Conservation (phyloP, 2,329 filamentous ascomycete genomes). For the Colletotrichum sp. region DNA sequence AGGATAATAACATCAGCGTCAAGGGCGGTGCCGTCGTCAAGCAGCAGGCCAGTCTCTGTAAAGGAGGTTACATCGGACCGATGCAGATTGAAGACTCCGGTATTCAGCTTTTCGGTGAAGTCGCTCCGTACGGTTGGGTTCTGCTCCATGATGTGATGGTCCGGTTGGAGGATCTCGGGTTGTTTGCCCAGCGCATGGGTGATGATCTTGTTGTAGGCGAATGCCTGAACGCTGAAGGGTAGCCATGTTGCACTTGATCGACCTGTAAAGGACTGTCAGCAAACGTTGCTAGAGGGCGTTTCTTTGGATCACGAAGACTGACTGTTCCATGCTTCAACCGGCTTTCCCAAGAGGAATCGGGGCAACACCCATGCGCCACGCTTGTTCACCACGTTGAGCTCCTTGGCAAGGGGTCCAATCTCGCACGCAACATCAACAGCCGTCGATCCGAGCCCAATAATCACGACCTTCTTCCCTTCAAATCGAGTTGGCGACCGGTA, state of each 20-base stretch:
- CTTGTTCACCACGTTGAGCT: constrained; percentile 40
- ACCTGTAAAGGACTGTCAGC: constrained; percentile 12
- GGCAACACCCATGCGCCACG: constrained; percentile 43
- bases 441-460: constrained; percentile 41
- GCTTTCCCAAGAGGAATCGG: constrained; percentile 39
- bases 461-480: constrained; percentile 39
- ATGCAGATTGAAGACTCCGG: constrained; percentile 35
- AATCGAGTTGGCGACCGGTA: constrained; percentile 38
- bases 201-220: constrained; percentile 34
- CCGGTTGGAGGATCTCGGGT: constrained; percentile 34
- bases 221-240: constrained; percentile 29
- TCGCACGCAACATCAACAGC: constrained; percentile 45
- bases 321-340: constrained; percentile 39
- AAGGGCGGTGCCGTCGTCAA: constrained; percentile 45
- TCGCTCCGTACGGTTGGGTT: constrained; percentile 34
- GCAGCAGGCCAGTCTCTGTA: constrained; percentile 34
- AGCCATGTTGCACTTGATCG: constrained; percentile 33
- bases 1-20: constrained; percentile 53
- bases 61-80: constrained; percentile 33
- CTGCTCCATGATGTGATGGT: constrained; percentile 37
- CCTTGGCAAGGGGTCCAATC: constrained; percentile 34
- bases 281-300: neutral
- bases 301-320: constrained; percentile 9
- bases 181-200: constrained; percentile 33
- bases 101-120: constrained; percentile 36